A percentile compares a stretch with the other conserved stretches of the same genome.
These are phyloP conservation scores for Diversispora epigaea DNA, from an alignment of 192 early-diverging fungal species.

Conservation along the genomic window DNA sequence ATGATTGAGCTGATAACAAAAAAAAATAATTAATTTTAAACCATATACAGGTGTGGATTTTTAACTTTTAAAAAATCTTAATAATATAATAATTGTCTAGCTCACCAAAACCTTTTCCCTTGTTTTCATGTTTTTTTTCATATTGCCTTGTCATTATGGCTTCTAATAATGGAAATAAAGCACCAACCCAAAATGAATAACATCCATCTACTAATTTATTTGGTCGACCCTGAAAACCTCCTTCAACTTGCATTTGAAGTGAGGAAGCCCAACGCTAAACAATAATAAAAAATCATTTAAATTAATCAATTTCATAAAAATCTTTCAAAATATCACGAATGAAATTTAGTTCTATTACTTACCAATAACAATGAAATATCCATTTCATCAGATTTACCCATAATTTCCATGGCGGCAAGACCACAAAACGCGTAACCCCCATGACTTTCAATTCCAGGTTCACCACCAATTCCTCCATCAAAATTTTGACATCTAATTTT, in stretches of 20 bases:
- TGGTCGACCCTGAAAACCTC: constrained; percentile 92
- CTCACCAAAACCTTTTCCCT: too few relatives aligned
- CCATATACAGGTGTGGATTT: too few relatives aligned
- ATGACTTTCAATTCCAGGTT: constrained; percentile 87
- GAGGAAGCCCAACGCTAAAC: constrained; percentile 66
- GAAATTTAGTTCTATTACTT: too few relatives aligned
- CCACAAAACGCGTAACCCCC: constrained; percentile 96
- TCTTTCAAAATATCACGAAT: background rate
- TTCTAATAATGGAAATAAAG: constrained; percentile 69
- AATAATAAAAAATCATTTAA: background rate
- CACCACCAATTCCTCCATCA: constrained; percentile 88
- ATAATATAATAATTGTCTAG: too few relatives aligned
- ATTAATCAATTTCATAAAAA: background rate
- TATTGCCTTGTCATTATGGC: constrained; percentile 37
- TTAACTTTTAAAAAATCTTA: too few relatives aligned
- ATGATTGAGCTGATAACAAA: constrained; percentile 8
- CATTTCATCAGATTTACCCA: constrained; percentile 65
- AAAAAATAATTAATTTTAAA: too few relatives aligned
- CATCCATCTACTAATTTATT: constrained; percentile 99
- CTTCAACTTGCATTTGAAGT: constrained; percentile 88
- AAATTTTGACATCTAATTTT: constrained; percentile 75
- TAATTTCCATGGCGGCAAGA: constrained; percentile 79
- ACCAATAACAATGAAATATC: constrained; percentile 58
- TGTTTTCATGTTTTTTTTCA: constrained; percentile 16
- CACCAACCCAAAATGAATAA: constrained; percentile 96